Conservation (phyloP, 2,329 filamentous ascomycete genomes). For the Colletotrichum navitas region DNA sequence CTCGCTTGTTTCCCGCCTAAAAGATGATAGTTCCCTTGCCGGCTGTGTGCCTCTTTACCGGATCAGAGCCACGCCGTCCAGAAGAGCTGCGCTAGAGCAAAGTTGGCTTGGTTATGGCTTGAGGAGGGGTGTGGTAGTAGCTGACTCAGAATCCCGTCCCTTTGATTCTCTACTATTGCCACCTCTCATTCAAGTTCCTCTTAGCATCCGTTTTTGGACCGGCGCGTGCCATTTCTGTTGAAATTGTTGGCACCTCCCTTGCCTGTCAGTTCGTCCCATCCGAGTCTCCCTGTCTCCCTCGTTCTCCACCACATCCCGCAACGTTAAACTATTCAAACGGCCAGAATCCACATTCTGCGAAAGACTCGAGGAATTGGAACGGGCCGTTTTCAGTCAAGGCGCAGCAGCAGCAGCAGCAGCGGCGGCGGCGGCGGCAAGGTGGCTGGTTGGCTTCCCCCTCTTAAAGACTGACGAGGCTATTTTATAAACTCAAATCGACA, state of each 20-base stretch:
- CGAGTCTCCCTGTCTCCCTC: not conserved
- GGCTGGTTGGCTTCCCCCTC: not conserved
- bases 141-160: conserved; percentile 34
- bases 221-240: conserved; percentile 1
- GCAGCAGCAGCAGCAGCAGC: not conserved
- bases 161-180: conserved; percentile 15
- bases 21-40: not conserved
- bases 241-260: conserved; percentile 10
- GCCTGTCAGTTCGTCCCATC: conserved; percentile 33
- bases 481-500: too few relatives aligned
- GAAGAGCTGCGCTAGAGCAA: conserved; percentile 13
- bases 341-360: conserved; percentile 1
- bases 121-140: conserved; percentile 13
- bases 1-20: not conserved
- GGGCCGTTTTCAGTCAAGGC: conserved; percentile 13
- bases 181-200: not conserved
- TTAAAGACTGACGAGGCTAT: not conserved
- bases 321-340: not conserved
- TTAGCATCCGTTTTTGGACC: not conserved
- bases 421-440: not conserved
- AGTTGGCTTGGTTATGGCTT: conserved; percentile 29
- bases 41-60: not conserved
- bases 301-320: conserved; percentile 23
- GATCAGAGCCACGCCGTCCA: not conserved
- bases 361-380: not conserved